These are phyloP conservation scores for Helianthus tuberosus DNA, from an alignment of 129 eudicot species.

Conservation along the genomic window DNA sequence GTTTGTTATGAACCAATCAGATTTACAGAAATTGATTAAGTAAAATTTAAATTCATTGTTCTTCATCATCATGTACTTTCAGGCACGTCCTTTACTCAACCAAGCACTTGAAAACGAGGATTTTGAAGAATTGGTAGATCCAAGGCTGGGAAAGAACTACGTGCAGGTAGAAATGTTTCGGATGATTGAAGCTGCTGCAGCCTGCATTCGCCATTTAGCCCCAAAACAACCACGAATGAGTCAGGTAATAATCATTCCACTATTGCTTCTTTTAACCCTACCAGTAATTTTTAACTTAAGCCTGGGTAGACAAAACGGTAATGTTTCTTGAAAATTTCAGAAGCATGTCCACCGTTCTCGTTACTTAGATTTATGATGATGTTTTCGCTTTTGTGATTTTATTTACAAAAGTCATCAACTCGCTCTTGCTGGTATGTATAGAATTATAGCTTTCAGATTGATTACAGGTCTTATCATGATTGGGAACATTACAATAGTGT, in stretches of 20 bases:
- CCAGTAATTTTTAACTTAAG: neutral
- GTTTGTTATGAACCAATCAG: slow-evolving; percentile 6
- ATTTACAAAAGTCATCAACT: too few relatives aligned
- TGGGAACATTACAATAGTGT: too few relatives aligned
- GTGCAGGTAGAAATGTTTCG: slow-evolving; percentile 72
- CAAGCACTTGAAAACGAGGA: slow-evolving; percentile 62
- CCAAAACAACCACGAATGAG: slow-evolving; percentile 89
- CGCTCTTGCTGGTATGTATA: too few relatives aligned
- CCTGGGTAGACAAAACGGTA: too few relatives aligned
- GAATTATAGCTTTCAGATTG: too few relatives aligned
- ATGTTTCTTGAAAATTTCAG: too few relatives aligned
- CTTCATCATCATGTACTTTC: slow-evolving; percentile 26
- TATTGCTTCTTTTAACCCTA: neutral
- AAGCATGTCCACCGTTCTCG: too few relatives aligned
- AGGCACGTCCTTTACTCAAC: slow-evolving; percentile 81
- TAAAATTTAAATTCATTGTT: neutral
- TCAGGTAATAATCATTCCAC: slow-evolving; percentile 51
- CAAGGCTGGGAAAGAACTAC: slow-evolving; percentile 66
- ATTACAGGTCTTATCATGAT: too few relatives aligned
- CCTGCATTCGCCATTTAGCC: slow-evolving; percentile 88
- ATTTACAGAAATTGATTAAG: neutral
- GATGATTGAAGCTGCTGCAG: slow-evolving; percentile 95
- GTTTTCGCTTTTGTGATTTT: too few relatives aligned
- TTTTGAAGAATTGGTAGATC: slow-evolving; percentile 72
- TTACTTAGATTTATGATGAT: too few relatives aligned